phyloP scores from a whole-genome alignment of 2,329 filamentous ascomycete genomes.

The Xylaria sp. region DNA sequence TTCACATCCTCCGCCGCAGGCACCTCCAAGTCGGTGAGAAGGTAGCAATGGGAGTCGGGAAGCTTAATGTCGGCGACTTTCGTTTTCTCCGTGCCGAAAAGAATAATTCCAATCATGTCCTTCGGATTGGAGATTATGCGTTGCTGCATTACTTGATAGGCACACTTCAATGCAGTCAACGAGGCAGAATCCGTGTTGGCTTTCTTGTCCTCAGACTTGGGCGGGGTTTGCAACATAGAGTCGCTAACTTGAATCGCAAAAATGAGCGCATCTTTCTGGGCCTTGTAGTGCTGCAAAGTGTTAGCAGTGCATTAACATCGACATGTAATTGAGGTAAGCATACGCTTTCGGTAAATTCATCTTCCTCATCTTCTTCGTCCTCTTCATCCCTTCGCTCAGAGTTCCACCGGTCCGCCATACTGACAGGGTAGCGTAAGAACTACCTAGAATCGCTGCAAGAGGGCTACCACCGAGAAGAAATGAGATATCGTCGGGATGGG shows the following conservation, averaged over 20 bases:
- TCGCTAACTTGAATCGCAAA: slow-evolving; percentile 93
- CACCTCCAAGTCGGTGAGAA: slow-evolving; percentile 87
- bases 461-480: not conserved
- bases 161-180: slow-evolving; percentile 89
- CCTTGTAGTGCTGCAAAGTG: slow-evolving; percentile 78
- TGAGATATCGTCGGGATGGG: not conserved
- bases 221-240: slow-evolving; percentile 82
- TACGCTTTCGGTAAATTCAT: slow-evolving; percentile 74
- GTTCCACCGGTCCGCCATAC: slow-evolving; percentile 50
- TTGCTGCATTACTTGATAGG: slow-evolving; percentile 95
- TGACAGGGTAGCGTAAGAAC: not conserved
- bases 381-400: slow-evolving; percentile 71
- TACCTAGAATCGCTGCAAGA: not conserved
- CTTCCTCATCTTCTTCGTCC: slow-evolving; percentile 74
- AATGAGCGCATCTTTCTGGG: slow-evolving; percentile 96
- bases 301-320: slow-evolving; percentile 23
- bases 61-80: slow-evolving; percentile 62
- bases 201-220: slow-evolving; percentile 75
- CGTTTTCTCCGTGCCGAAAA: slow-evolving; percentile 79
- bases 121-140: slow-evolving; percentile 96
- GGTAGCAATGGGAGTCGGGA: slow-evolving; percentile 89
- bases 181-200: slow-evolving; percentile 81
- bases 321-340: slow-evolving; percentile 13
- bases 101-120: slow-evolving; percentile 95
- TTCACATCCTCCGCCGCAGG: slow-evolving; percentile 90